Base-by-base conservation (phyloP, 257 asterid genomes). In the Ilex aquifolium region DNA sequence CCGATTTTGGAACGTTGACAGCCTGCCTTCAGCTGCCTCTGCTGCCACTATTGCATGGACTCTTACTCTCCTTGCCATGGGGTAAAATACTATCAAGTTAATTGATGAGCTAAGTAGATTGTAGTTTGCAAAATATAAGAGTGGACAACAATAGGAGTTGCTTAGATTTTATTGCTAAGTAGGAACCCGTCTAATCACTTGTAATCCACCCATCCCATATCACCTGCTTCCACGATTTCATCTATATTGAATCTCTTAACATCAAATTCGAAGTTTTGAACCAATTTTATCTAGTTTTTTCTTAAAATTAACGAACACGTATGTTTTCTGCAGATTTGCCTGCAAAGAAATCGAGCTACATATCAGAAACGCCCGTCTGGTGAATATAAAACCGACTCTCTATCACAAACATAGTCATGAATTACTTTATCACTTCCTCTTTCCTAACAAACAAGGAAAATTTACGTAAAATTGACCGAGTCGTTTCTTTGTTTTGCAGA, bases 41-140 rank as follows among this genome's bases (percentile, higher is more conserved):
- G 79, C 88, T 46, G 99, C 96, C 52, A 44, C 76, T 59, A 72
- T 87, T 44, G 87, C 97, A 49, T 92, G 96, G 97, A 74, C 82
- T 59, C 94, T 89, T 13, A 92, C 97, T 31, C 80, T 80, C 61
- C 95, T 89, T 39, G 95, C 99, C 78, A 87, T 83, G 95, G 97
- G 99, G 99, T 91, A 80, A 66, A 1, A 21, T 9, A 8, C 16
- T 42, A 17, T 4, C 10, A 49, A 49, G 10, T 49, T 49, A 49
- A 49, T 11, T n/a, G 11, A 49, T 49, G 11, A 44, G 13, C 27
- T 21, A 21, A 21, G 27, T 21, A 21, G 27, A 0, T 21, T 21
- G 27, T 21, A 21, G 27, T 21, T 21, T 21, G 27, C 27, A 21
- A 21, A 21, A 21, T 21, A 21, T 21, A 21, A 21, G 27, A 21